These are phyloP conservation scores for Pleomassaria siparia DNA, from an alignment of 2,329 filamentous ascomycete genomes.

Conservation along the genomic window DNA sequence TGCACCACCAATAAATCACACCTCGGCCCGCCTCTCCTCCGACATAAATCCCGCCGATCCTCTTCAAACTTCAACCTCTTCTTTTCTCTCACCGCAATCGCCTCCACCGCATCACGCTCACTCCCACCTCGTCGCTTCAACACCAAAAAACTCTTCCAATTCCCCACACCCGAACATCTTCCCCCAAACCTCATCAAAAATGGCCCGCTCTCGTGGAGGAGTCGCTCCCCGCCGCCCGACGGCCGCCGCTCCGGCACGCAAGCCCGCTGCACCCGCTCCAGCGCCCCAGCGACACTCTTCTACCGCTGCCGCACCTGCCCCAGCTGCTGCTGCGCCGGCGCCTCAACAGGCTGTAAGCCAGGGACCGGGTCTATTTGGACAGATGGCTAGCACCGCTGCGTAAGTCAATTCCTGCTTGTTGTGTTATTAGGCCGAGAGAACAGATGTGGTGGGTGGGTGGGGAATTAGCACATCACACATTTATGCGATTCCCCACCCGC, in stretches of 20 bases:
- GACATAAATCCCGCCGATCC: constrained; percentile 9
- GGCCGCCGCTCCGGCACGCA: constrained; percentile 43
- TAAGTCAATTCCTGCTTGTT: constrained; percentile 56
- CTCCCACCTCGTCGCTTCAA: constrained; percentile 4
- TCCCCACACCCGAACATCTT: constrained; percentile 6
- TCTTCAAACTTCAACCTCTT: constrained; percentile 11
- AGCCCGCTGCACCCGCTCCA: constrained; percentile 56
- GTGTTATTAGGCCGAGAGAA: background rate
- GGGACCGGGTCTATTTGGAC: constrained; percentile 85
- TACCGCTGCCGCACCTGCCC: constrained; percentile 59
- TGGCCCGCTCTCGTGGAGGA: constrained; percentile 54
- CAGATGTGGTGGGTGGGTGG: background rate
- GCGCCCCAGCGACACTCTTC: constrained; percentile 63
- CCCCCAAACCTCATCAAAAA: constrained; percentile 34
- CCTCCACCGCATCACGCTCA: constrained; percentile 6
- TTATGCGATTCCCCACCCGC: too few species aligned
- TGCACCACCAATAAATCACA: too few species aligned
- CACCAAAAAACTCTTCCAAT: constrained; percentile 1
- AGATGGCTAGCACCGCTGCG: constrained; percentile 98
- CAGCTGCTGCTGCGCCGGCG: constrained; percentile 56
- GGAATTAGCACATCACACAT: background rate
- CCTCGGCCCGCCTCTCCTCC: constrained; percentile 4
- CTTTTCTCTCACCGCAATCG: background rate
- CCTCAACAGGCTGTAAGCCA: constrained; percentile 49
- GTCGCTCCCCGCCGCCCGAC: constrained; percentile 49